Evolutionary conservation across 306 rosid species (phyloP), one percentile per base, ranked within the genome.

Genomic region (Vicia sativa): DNA sequence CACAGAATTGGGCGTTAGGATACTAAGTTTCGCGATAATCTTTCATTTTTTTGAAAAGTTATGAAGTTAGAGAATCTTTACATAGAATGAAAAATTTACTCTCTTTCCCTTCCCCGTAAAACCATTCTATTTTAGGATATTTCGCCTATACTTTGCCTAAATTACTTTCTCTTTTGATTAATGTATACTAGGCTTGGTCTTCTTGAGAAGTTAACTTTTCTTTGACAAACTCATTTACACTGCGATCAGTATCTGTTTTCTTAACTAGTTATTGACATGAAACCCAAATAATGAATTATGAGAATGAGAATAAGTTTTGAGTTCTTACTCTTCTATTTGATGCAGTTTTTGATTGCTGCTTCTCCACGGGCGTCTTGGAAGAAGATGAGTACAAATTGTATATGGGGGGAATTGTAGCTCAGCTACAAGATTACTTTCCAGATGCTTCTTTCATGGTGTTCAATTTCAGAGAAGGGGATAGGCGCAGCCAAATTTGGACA

Each of bases 401-500:
- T 75, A 71, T 88, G 82, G 95, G 90, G 48, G 87, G 97, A 61
- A 83, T 93, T 77, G 89, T 92, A 67, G 80, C 91, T 43, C 96
- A 88, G 85, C 86, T 93, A 71, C 91, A 93, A 59, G 96, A 86
- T 74, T 85, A 90, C 82, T 93, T 73, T 78, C 90, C 91, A 9
- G 97, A 90, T 69, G 96, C 97, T 72, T 93, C 98, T 75, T 90
- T 86, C 80, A 90, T 93, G 98, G 98, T 93, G 74, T 86, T 93
- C 78, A 90, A 93, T 83, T 93, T 93, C 76, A 90, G 97, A 80
- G 96, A 93, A 90, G 91, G 93, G 73, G 92, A 90, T 56, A 88
- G 67, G 71, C 89, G 91, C 57, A 88, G 91, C 77, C 92, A 87
- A 71, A 78, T 89, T 80, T 85, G 31, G 98, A 93, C 50, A 79